Evolutionary conservation across 495 filamentous ascomycete genomes (phyloP).

Genomic region (Lasiosphaeria ovina): DNA sequence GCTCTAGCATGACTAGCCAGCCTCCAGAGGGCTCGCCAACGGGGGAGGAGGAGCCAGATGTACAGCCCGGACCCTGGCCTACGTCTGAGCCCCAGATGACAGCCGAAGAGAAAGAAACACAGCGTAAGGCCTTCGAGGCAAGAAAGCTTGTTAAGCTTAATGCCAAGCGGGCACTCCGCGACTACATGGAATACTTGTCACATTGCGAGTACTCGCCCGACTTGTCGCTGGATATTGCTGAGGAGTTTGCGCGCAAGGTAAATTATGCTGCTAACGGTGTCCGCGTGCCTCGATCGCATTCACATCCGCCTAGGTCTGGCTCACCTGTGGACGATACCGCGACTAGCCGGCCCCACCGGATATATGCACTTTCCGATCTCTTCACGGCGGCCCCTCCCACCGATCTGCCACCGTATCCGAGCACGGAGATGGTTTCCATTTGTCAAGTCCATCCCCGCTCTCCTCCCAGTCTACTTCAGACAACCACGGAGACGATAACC

Average conservation of each 20-base stretch:
- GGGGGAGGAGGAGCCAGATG: slow-evolving; percentile 16
- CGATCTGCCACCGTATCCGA: slow-evolving; percentile 57
- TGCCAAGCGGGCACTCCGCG: slow-evolving; percentile 70
- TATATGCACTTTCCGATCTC: slow-evolving; percentile 52
- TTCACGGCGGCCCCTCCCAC: slow-evolving; percentile 56
- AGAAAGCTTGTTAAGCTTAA: slow-evolving; percentile 64
- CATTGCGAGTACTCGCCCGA: slow-evolving; percentile 76
- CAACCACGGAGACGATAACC: slow-evolving; percentile 63
- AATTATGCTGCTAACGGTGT: slow-evolving; percentile 50
- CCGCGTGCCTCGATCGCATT: slow-evolving; percentile 24
- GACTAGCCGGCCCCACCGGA: slow-evolving; percentile 16
- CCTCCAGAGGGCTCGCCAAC: not conserved
- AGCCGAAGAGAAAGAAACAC: slow-evolving; percentile 40
- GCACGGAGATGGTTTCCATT: slow-evolving; percentile 34
- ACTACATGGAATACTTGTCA: slow-evolving; percentile 66
- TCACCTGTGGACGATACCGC: slow-evolving; percentile 15
- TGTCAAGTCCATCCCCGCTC: slow-evolving; percentile 20
- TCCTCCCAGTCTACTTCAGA: slow-evolving; percentile 28
- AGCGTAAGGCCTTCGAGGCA: slow-evolving; percentile 52
- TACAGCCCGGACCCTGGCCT: not conserved
- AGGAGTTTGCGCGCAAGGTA: slow-evolving; percentile 66
- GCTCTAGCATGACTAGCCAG: not conserved
- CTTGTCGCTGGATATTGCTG: slow-evolving; percentile 58
- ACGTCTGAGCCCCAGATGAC: slow-evolving; percentile 17
- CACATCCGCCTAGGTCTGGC: slow-evolving; percentile 6